A percentile compares a stretch with the other conserved stretches of the same genome.
Conservation (phyloP, 345 rosid species). For the Sisymbrium altissimum region DNA sequence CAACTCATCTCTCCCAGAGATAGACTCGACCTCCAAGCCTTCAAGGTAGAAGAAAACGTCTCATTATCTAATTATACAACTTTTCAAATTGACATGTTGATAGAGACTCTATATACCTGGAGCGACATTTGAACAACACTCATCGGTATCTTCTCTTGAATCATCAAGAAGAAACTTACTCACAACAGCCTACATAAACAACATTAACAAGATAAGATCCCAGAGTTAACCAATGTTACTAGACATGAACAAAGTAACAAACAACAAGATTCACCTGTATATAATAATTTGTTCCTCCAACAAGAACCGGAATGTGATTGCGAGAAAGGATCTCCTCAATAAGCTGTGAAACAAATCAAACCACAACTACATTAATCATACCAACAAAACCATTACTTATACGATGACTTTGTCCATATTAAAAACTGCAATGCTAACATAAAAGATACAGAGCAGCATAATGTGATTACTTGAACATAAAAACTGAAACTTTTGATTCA, state of each 20-base stretch:
- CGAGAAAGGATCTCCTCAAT: conserved; percentile 70
- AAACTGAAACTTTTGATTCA: neutral
- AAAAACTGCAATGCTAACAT: no score
- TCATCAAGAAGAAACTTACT: conserved; percentile 83
- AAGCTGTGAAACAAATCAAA: conserved; percentile 48
- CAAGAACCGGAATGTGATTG: conserved; percentile 68
- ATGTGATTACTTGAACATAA: neutral
- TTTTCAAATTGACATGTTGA: neutral
- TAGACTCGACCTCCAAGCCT: conserved; percentile 31
- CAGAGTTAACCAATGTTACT: no score
- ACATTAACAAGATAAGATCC: neutral
- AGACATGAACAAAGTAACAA: neutral
- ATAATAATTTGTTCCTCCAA: conserved; percentile 92
- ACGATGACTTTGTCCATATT: neutral
- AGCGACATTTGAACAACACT: conserved; percentile 23
- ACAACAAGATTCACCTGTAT: conserved; percentile 59
- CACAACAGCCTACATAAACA: conserved; percentile 63
- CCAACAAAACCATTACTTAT: neutral
- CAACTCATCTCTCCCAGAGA: conserved; percentile 30
- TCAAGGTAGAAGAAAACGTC: conserved; percentile 1
- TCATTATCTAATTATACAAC: neutral
- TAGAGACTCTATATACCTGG: conserved; percentile 41
- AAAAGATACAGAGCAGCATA: neutral
- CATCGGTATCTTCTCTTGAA: conserved; percentile 40
- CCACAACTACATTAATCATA: conserved; percentile 5